Evolutionary conservation across 208 protist species (phyloP).

Genomic region (Wallacemonas collosoma): DNA sequence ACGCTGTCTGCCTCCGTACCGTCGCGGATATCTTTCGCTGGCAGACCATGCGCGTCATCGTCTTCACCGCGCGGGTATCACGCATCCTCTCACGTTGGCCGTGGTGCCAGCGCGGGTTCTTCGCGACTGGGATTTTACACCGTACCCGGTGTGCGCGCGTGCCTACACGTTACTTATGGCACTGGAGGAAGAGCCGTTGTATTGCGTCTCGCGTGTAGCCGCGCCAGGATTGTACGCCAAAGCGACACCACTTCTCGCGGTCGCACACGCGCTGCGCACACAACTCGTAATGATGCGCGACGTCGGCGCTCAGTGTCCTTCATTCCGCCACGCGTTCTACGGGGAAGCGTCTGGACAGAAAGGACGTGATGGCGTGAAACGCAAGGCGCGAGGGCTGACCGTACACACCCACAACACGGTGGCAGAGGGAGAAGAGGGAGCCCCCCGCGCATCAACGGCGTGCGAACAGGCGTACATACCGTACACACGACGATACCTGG

Average conservation of each 20-base stretch:
- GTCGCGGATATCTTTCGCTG: background rate
- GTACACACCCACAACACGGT: no score
- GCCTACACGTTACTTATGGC: conserved; percentile 31
- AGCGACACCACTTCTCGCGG: conserved; percentile 18
- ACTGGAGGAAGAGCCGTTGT: conserved; percentile 32
- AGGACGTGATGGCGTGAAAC: no score
- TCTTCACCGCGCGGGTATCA: no score
- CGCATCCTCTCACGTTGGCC: background rate
- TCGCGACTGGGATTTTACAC: conserved; percentile 44
- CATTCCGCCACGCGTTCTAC: conserved; percentile 38
- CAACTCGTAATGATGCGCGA: conserved; percentile 36
- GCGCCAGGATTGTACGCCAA: conserved; percentile 27
- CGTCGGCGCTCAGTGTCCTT: conserved; percentile 28
- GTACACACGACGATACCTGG: conserved; percentile 27
- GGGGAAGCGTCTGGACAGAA: background rate
- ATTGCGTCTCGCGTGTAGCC: conserved; percentile 31
- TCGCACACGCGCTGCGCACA: conserved; percentile 23
- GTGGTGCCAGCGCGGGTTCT: conserved; percentile 42
- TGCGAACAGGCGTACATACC: conserved; percentile 24
- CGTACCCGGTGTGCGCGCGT: conserved; percentile 30
- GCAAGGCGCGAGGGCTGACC: no score
- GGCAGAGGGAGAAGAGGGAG: no score
- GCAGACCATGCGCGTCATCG: background rate
- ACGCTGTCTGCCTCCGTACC: conserved; percentile 24
- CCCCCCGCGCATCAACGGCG: background rate